Percentiles rank a stretch among this genome's conserved stretches.
These are phyloP conservation scores for Mesembryanthemum crystallinum DNA, from an alignment of 148 eudicot genomes.

Conservation along the genomic window DNA sequence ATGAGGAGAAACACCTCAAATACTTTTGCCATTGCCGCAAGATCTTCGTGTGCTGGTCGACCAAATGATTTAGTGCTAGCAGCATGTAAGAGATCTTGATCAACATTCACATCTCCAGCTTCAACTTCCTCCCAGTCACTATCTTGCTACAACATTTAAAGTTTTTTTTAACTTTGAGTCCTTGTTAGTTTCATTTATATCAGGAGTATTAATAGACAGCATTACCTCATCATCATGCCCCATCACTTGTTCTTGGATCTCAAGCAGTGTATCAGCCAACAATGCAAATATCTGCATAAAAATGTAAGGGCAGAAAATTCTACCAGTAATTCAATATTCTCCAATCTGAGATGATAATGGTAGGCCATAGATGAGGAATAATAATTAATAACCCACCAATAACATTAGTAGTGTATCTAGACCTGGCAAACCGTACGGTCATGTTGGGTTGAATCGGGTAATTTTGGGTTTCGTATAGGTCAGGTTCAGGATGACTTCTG, in stretches of 20 bases:
- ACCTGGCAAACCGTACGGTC: too few species aligned
- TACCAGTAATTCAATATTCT: background rate
- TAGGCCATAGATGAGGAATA: too few species aligned
- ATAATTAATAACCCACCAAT: too few species aligned
- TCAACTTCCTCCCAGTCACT: conserved; percentile 94
- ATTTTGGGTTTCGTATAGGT: too few species aligned
- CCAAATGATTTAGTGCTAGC: conserved; percentile 39
- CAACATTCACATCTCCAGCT: conserved; percentile 48
- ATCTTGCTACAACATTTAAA: conserved; percentile 50
- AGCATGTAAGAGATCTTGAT: conserved; percentile 39
- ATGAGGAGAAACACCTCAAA: conserved; percentile 33
- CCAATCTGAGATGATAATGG: background rate
- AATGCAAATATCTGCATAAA: conserved; percentile 64
- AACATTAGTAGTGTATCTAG: too few species aligned
- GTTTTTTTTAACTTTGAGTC: background rate
- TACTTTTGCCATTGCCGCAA: conserved; percentile 77
- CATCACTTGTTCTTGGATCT: conserved; percentile 80
- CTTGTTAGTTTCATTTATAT: background rate
- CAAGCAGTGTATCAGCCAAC: conserved; percentile 74
- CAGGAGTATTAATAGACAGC: conserved; percentile 5
- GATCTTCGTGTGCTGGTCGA: conserved; percentile 61
- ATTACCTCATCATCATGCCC: conserved; percentile 68
- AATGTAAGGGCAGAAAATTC: background rate
- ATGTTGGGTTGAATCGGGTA: too few species aligned
- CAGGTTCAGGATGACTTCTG: too few species aligned